Conservation (phyloP, 1,284 basidiomycete species). For the Ganoderma boninense region DNA sequence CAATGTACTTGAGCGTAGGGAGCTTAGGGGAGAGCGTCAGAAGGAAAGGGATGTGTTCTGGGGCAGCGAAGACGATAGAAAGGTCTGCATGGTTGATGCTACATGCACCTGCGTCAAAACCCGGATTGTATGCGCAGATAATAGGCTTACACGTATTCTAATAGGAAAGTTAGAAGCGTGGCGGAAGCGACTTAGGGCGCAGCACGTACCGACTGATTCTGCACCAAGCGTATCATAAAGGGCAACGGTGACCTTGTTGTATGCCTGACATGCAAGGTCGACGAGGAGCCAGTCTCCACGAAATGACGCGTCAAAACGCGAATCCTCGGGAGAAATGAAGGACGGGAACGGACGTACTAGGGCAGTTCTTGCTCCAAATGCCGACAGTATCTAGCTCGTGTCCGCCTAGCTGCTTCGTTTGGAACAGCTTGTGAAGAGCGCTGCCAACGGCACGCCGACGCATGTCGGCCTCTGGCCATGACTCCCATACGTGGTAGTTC, state of each 20-base stretch:
- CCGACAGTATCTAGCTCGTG: slow-evolving; percentile 75
- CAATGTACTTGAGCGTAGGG: slow-evolving; percentile 77
- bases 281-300: slow-evolving; percentile 89
- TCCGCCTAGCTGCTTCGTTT: slow-evolving; percentile 66
- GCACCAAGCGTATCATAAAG: slow-evolving; percentile 93
- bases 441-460: slow-evolving; percentile 79
- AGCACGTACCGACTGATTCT: slow-evolving; percentile 74
- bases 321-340: slow-evolving; percentile 1
- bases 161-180: background rate
- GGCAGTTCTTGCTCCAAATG: slow-evolving; percentile 80
- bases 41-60: slow-evolving; percentile 79
- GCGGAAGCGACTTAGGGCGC: background rate
- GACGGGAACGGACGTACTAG: slow-evolving; percentile 56
- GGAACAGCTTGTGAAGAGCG: slow-evolving; percentile 74
- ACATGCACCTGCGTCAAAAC: slow-evolving; percentile 32
- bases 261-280: slow-evolving; percentile 82
- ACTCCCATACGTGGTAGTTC: slow-evolving; percentile 77
- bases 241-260: slow-evolving; percentile 83
- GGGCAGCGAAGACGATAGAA: slow-evolving; percentile 78
- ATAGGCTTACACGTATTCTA: slow-evolving; percentile 77
- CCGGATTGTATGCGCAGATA: background rate
- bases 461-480: slow-evolving; percentile 77
- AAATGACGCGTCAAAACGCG: slow-evolving; percentile 16
- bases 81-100: slow-evolving; percentile 89
- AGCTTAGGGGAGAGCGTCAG: slow-evolving; percentile 72